Evolutionary conservation across 495 filamentous ascomycete species (phyloP).

Genomic region (Penicillium pancosmium): DNA sequence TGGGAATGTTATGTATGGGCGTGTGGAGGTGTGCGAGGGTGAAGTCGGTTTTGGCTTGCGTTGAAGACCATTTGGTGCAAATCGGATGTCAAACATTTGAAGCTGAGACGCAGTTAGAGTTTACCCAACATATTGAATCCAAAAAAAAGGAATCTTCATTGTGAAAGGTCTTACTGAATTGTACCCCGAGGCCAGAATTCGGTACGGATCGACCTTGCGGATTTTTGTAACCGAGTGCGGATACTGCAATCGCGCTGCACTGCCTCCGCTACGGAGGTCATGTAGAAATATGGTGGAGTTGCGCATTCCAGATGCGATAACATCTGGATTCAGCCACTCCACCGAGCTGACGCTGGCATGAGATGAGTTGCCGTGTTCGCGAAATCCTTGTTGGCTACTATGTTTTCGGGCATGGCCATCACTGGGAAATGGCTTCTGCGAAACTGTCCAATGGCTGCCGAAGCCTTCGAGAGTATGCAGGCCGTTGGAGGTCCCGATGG

Average conservation of each 20-base stretch:
- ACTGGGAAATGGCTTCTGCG: conserved; percentile 34
- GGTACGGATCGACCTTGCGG: conserved; percentile 40
- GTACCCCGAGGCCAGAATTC: conserved; percentile 39
- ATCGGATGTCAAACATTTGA: conserved; percentile 52
- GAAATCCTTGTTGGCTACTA: conserved; percentile 12
- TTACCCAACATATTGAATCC: not conserved
- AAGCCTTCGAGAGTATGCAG: conserved; percentile 39
- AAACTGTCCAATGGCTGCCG: conserved; percentile 35
- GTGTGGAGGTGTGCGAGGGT: conserved; percentile 32
- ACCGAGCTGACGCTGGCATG: conserved; percentile 39
- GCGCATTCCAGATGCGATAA: conserved; percentile 42
- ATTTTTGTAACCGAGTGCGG: conserved; percentile 39
- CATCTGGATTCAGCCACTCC: conserved; percentile 42
- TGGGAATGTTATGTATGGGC: conserved; percentile 41
- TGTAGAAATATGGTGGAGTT: conserved; percentile 42
- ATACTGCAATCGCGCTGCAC: conserved; percentile 38
- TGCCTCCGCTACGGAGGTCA: conserved; percentile 40
- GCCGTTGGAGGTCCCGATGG: conserved; percentile 46
- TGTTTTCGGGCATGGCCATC: conserved; percentile 14
- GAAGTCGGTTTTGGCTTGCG: conserved; percentile 31
- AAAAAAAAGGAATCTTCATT: not conserved
- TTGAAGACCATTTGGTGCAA: conserved; percentile 34
- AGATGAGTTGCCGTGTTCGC: conserved; percentile 30
- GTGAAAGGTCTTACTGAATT: conserved; percentile 33
- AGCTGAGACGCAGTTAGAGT: conserved; percentile 26